These are phyloP conservation scores for Begonia loranthoides DNA, from an alignment of 306 rosid genomes.

Conservation along the genomic window DNA sequence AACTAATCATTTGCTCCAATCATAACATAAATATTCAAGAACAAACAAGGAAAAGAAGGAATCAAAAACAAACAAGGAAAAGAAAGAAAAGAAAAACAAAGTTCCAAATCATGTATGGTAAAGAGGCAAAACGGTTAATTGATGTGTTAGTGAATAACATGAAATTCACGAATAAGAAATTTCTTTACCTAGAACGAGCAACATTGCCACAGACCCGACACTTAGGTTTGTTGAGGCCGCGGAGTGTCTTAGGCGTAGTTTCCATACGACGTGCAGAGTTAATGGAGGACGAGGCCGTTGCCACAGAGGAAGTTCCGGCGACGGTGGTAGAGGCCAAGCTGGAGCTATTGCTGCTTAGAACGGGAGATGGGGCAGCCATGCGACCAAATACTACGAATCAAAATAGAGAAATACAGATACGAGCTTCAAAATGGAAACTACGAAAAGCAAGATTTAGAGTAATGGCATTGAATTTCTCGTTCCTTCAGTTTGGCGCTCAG, in stretches of 20 bases:
- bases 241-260: constrained; percentile 47
- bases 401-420: background rate
- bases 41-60: no score
- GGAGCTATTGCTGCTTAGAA: constrained; percentile 17
- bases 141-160: background rate
- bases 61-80: no score
- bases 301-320: background rate
- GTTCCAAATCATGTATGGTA: no score
- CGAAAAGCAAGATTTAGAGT: background rate
- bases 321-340: constrained; percentile 5
- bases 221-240: constrained; percentile 61
- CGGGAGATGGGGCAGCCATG: constrained; percentile 36
- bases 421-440: background rate
- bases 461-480: background rate
- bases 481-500: background rate
- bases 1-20: no score
- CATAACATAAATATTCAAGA: no score
- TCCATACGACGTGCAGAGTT: constrained; percentile 22
- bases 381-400: constrained; percentile 2
- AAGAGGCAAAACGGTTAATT: background rate
- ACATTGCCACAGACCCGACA: constrained; percentile 91
- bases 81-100: no score
- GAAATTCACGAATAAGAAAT: background rate
- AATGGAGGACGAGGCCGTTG: constrained; percentile 10
- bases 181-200: constrained; percentile 75